Evolutionary conservation across 441 rosid species (phyloP).

Genomic region (Kokia cookei): DNA sequence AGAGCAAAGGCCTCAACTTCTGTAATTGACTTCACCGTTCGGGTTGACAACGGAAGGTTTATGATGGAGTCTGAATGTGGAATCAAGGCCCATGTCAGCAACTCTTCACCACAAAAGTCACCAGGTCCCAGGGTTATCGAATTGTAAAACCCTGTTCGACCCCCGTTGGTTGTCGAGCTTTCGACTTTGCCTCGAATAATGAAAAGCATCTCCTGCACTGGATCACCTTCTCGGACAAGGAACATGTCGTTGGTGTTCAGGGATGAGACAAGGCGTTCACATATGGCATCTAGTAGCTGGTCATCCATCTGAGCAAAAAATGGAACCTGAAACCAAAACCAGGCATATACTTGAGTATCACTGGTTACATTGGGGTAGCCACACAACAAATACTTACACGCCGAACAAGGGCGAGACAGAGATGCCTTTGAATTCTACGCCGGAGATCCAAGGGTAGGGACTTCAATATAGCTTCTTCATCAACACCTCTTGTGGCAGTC

Average conservation of each 20-base stretch:
- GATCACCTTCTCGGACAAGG: conserved; percentile 81
- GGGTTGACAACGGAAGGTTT: conserved; percentile 66
- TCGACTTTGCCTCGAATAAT: conserved; percentile 77
- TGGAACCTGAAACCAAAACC: conserved; percentile 47
- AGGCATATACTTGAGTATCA: background rate
- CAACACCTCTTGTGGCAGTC: conserved; percentile 78
- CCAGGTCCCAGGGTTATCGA: conserved; percentile 65
- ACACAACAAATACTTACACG: conserved; percentile 40
- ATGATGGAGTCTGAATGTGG: conserved; percentile 27
- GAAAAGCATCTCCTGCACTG: conserved; percentile 86
- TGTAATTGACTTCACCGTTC: conserved; percentile 53
- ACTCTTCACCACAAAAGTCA: conserved; percentile 84
- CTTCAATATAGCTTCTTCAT: conserved; percentile 69
- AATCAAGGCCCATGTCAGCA: conserved; percentile 76
- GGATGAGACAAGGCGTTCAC: conserved; percentile 74
- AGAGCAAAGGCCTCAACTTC: conserved; percentile 85
- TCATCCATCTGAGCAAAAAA: conserved; percentile 85
- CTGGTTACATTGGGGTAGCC: no score
- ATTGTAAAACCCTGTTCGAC: conserved; percentile 71
- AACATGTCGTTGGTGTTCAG: conserved; percentile 59
- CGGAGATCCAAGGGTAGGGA: conserved; percentile 71
- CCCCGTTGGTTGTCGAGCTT: conserved; percentile 82
- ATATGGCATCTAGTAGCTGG: conserved; percentile 79
- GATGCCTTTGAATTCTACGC: conserved; percentile 73
- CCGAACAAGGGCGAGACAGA: conserved; percentile 78